These are phyloP conservation scores for Lactarius evosmus DNA, from an alignment of 768 basidiomycete species.

Conservation along the genomic window DNA sequence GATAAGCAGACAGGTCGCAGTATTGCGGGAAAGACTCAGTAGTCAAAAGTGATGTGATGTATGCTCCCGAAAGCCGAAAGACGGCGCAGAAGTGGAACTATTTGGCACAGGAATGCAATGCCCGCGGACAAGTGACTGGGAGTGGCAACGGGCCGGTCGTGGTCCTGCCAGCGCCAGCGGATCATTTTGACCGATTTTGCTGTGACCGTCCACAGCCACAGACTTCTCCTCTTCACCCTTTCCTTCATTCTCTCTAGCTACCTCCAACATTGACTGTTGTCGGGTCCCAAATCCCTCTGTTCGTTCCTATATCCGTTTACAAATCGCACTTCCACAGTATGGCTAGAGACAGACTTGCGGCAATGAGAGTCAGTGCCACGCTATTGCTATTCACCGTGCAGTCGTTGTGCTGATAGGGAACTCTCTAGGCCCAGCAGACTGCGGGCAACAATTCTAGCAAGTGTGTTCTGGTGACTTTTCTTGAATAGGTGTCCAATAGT, in stretches of 20 bases:
- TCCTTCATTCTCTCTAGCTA: constrained; percentile 4
- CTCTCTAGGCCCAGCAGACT: constrained; percentile 60
- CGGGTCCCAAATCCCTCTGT: constrained; percentile 1
- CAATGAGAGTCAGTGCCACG: constrained; percentile 61
- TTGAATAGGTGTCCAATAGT: constrained; percentile 2
- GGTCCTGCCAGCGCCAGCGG: background rate
- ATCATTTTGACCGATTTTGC: background rate
- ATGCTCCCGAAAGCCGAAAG: background rate
- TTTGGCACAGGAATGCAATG: background rate
- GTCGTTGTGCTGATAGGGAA: constrained; percentile 7
- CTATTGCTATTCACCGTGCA: constrained; percentile 9
- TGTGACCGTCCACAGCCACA: background rate
- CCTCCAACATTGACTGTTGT: constrained; percentile 31
- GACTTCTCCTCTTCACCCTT: background rate
- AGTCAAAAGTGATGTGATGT: constrained; percentile 29
- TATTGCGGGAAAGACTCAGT: constrained; percentile 59
- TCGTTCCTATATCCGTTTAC: constrained; percentile 16
- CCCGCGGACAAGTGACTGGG: background rate
- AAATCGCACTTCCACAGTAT: constrained; percentile 40
- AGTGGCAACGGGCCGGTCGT: background rate
- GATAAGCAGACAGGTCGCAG: constrained; percentile 80
- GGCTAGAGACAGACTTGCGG: constrained; percentile 90
- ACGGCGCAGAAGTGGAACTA: background rate
- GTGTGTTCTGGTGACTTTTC: constrained; percentile 38
- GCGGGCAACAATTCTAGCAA: constrained; percentile 47